These are phyloP conservation scores for Sugiyamaella grinbergsii DNA, from an alignment of 1,139 yeast species.

Conservation along the genomic window DNA sequence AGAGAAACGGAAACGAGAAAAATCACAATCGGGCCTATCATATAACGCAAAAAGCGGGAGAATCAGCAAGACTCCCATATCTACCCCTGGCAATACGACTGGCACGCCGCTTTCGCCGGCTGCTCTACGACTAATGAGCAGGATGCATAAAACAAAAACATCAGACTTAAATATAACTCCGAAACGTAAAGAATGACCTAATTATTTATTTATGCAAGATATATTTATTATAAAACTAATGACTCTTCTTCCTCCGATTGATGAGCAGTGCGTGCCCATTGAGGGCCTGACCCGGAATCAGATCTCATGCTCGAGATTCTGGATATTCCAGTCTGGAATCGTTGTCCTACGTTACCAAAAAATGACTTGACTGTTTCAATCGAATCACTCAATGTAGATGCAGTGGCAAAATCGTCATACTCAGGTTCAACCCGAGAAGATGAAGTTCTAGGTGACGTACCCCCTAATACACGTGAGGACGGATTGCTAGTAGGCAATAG, in stretches of 20 bases:
- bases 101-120: constrained; percentile 27
- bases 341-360: constrained; percentile 27
- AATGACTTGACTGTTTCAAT: constrained; percentile 25
- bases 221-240: constrained; percentile 8
- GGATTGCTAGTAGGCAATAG: not conserved
- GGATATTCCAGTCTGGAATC: constrained; percentile 29
- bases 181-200: constrained; percentile 9
- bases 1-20: constrained; percentile 12
- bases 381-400: constrained; percentile 17
- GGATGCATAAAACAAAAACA: constrained; percentile 15
- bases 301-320: constrained; percentile 18
- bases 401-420: not conserved
- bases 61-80: constrained; percentile 23
- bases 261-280: constrained; percentile 7
- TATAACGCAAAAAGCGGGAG: constrained; percentile 21
- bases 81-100: not conserved
- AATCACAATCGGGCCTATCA: constrained; percentile 8
- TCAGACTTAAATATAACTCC: constrained; percentile 3
- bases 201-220: constrained; percentile 8
- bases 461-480: not conserved
- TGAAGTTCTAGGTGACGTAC: too few species aligned
- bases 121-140: constrained; percentile 25
- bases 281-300: not conserved
- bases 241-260: constrained; percentile 14
- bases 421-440: not conserved